Evolutionary conservation across 345 rosid genomes (phyloP).

Genomic region (Melastoma malabathricum): DNA sequence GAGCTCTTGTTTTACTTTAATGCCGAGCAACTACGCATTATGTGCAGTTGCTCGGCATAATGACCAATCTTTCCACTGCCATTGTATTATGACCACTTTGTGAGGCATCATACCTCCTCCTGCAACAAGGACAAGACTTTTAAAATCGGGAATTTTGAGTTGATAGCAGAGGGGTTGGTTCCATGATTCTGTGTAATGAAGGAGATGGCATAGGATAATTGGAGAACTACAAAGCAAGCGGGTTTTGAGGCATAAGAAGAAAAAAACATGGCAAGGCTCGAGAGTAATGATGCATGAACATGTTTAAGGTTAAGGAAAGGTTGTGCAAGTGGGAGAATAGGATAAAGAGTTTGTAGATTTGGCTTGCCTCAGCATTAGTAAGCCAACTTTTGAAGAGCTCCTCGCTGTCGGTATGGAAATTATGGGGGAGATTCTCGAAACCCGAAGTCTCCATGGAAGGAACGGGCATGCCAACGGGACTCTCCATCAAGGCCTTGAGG

Average conservation of each 20-base stretch:
- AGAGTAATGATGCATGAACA: too few species aligned
- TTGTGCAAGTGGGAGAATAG: too few species aligned
- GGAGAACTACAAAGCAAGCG: too few species aligned
- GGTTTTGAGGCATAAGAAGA: too few species aligned
- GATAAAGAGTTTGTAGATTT: too few species aligned
- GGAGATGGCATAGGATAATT: not conserved
- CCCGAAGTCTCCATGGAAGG: constrained; percentile 57
- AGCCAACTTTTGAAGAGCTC: constrained; percentile 77
- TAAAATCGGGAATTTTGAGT: too few species aligned
- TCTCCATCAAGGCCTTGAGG: constrained; percentile 52
- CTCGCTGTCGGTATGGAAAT: constrained; percentile 48
- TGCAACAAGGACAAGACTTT: constrained; percentile 9
- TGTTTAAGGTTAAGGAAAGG: too few species aligned
- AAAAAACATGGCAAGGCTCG: too few species aligned
- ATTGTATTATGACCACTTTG: constrained; percentile 28
- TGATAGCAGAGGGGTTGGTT: constrained; percentile 10
- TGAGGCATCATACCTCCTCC: constrained; percentile 65
- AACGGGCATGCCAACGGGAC: constrained; percentile 29
- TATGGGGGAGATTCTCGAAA: constrained; percentile 38
- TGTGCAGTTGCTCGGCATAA: too few species aligned
- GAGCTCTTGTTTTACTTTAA: constrained; percentile 27
- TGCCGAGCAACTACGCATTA: constrained; percentile 13
- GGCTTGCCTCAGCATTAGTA: constrained; percentile 59
- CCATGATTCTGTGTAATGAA: constrained; percentile 31
- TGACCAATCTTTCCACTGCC: constrained; percentile 29